phyloP scores from a whole-genome alignment of 2,329 filamentous ascomycete species.

The Xylaria digitata region DNA sequence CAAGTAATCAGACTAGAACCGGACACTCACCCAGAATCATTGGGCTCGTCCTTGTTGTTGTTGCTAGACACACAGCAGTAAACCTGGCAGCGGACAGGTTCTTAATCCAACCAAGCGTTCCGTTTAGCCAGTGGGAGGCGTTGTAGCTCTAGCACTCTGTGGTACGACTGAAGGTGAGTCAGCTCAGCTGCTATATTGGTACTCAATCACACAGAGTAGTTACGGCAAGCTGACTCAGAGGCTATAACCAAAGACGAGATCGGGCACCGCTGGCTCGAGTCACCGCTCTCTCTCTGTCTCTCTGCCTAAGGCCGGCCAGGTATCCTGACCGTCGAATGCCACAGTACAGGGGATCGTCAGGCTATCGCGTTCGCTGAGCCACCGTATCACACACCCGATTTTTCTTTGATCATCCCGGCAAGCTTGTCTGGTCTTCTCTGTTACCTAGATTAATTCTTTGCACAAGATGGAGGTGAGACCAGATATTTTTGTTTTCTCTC shows the following conservation, averaged over 20 bases:
- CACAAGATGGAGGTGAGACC: conserved; percentile 42
- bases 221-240: conserved; percentile 46
- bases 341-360: conserved; percentile 45
- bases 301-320: conserved; percentile 33
- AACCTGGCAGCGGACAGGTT: conserved; percentile 14
- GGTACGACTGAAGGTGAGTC: conserved; percentile 45
- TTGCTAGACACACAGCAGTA: no score
- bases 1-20: conserved; percentile 15
- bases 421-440: conserved; percentile 25
- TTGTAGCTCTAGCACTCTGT: conserved; percentile 36
- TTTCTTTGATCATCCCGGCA: conserved; percentile 30
- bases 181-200: conserved; percentile 41
- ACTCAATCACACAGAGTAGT: conserved; percentile 38
- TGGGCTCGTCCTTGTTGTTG: no score
- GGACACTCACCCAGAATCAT: background rate
- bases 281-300: conserved; percentile 24
- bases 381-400: conserved; percentile 36
- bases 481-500: conserved; percentile 33
- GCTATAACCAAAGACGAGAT: conserved; percentile 39
- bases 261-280: conserved; percentile 31
- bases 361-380: conserved; percentile 44
- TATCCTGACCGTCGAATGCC: conserved; percentile 45
- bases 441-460: conserved; percentile 28
- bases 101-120: conserved; percentile 13
- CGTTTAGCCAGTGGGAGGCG: conserved; percentile 31